Percentiles rank a stretch among this genome's conserved stretches.
phyloP scores from a whole-genome alignment of 2,329 filamentous ascomycete genomes.

The Albophoma yamanashiensis region DNA sequence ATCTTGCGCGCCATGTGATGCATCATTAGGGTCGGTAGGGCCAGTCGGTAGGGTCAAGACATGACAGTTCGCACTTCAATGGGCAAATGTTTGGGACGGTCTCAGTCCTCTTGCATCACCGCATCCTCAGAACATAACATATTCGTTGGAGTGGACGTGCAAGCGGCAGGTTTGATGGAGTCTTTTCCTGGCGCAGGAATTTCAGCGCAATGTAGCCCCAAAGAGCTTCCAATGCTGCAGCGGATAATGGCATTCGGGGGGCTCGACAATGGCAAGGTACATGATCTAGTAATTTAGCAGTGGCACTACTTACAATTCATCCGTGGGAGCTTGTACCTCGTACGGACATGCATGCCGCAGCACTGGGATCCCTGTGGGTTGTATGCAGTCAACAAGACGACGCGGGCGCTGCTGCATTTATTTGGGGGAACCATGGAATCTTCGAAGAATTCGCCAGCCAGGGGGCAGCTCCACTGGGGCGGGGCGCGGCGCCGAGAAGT shows the following conservation, averaged over 20 bases:
- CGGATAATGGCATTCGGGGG: too few relatives aligned
- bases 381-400: background rate
- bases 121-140: background rate
- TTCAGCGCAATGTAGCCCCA: too few relatives aligned
- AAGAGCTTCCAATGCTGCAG: too few relatives aligned
- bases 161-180: background rate
- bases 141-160: background rate
- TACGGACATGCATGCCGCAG: too few relatives aligned
- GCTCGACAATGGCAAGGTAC: too few relatives aligned
- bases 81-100: background rate
- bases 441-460: background rate
- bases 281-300: too few relatives aligned
- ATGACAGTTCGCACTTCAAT: background rate
- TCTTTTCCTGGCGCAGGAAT: background rate
- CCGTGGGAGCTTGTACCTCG: too few relatives aligned
- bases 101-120: background rate
- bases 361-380: too few relatives aligned
- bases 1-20: background rate
- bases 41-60: background rate
- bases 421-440: background rate
- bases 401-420: background rate
- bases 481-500: background rate
- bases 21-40: too few relatives aligned
- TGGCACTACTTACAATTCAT: too few relatives aligned
- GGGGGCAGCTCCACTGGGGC: background rate